phyloP scores from a whole-genome alignment of 169 alveolate genomes.

The Plasmodium malariae region DNA sequence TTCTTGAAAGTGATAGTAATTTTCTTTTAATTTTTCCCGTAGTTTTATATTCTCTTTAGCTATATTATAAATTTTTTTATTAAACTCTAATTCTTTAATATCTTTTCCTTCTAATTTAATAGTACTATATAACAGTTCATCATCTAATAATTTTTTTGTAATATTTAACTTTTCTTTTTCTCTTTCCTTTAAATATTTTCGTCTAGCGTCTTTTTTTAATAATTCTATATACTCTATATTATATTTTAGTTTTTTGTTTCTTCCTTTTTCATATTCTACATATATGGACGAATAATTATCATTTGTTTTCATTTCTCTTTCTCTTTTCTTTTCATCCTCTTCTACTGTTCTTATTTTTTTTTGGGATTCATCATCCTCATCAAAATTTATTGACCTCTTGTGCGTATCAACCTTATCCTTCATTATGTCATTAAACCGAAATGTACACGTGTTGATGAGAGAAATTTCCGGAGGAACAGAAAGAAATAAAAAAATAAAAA shows the following conservation, averaged over 20 bases:
- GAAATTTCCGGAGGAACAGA: not conserved
- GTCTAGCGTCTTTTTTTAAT: conserved; percentile 89
- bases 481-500: not conserved
- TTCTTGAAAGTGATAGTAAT: conserved; percentile 87
- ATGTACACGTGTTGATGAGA: not conserved
- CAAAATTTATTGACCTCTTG: conserved; percentile 41
- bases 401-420: conserved; percentile 50
- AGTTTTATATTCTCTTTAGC: conserved; percentile 92
- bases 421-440: conserved; percentile 30
- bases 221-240: conserved; percentile 82
- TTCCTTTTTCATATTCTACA: conserved; percentile 82
- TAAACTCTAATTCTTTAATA: conserved; percentile 86
- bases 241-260: conserved; percentile 82
- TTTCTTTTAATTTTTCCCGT: conserved; percentile 84
- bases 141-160: conserved; percentile 93
- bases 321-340: not conserved
- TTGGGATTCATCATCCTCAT: conserved; percentile 56
- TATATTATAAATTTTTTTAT: conserved; percentile 88
- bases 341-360: conserved; percentile 55
- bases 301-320: not conserved
- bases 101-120: conserved; percentile 80
- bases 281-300: conserved; percentile 14
- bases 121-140: conserved; percentile 89
- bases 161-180: conserved; percentile 93
- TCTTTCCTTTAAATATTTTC: conserved; percentile 95